Base-by-base conservation (phyloP, 768 basidiomycete genomes). In the Amanita pallidorosea region DNA sequence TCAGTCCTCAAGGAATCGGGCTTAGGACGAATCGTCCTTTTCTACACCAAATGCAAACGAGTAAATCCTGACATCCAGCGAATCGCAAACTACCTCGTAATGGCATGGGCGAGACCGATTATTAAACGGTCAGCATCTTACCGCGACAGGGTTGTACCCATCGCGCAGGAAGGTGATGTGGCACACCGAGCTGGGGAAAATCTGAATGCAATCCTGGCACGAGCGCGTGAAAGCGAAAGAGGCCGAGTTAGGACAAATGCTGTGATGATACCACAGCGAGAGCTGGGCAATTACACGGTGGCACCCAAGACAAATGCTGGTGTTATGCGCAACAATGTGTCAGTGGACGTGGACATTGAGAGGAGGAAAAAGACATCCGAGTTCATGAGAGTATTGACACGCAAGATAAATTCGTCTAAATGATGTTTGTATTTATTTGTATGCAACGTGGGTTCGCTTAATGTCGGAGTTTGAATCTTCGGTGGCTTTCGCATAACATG, bases 1-100 rank as follows among this genome's bases (percentile, higher is more conserved):
- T 67, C 81, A 17, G 88, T 89, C 5, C 83, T 99, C 58, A 95
- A 94, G 63, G 90, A 95, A 63, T 88, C 88, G 1, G 81, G 83
- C 0, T 75, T 99, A 4, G 96, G 96, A 13, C 84, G 85, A 52
- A 77, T 98, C 57, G 73, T 98, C 35, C 70, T 95, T 25, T 98
- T 98, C 69, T 99, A 99, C 73, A 95, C 93, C 20, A 93, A 93
- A 62, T 89, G 86, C 74, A 90, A 86, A 64, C 85, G 91, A 41
- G 91, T 92, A 43, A 84, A 85, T 4, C 76, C 86, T 0, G 81
- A 85, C 47, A 84, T 99, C 50, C 67, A 72, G n/a, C 82, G 88
- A 48, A 79, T 80, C 38, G 94, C 95, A 8, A 78, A 84, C 54
- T 80, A 85, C 45, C 85, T 99, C 53, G 82, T 98, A 36, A 85